A percentile compares a stretch with the other conserved stretches of the same genome.
Evolutionary conservation across 257 asterid species (phyloP).

Genomic region (Fraxinus pennsylvanica): DNA sequence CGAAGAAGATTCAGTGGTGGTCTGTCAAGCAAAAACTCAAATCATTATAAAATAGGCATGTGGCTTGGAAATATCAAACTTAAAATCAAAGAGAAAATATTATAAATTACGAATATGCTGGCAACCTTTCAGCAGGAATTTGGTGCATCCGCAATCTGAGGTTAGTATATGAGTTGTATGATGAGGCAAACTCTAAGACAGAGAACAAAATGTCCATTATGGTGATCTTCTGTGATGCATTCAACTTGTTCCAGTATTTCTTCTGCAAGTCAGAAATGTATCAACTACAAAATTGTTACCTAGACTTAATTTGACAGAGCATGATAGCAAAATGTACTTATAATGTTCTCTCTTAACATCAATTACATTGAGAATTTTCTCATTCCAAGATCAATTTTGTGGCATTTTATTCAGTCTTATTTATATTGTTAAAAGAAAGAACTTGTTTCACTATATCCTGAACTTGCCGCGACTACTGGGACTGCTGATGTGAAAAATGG

Average conservation of each 20-base stretch:
- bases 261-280: constrained; percentile 58
- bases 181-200: constrained; percentile 87
- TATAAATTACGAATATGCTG: constrained; percentile 2
- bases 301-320: constrained; percentile 21
- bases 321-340: constrained; percentile 3
- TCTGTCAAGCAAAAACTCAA: constrained; percentile 47
- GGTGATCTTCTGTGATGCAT: constrained; percentile 66
- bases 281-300: constrained; percentile 21
- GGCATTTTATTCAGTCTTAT: constrained; percentile 21
- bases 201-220: constrained; percentile 90
- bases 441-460: constrained; percentile 1
- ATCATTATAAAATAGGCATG: constrained; percentile 11
- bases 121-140: constrained; percentile 80
- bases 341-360: constrained; percentile 7
- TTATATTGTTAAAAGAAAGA: constrained; percentile 1
- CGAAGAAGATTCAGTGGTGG: constrained; percentile 97
- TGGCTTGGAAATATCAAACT: constrained; percentile 14
- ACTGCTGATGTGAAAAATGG: constrained; percentile 11
- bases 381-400: constrained; percentile 9
- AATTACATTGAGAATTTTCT: not conserved
- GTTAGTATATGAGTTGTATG: constrained; percentile 88
- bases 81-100: constrained; percentile 23
- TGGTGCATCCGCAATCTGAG: constrained; percentile 88
- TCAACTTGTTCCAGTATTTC: constrained; percentile 87
- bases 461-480: constrained; percentile 20